Evolutionary conservation across 371 early-diverging fungal species (phyloP), one percentile per base, ranked within the genome.

Genomic region (Lichtheimia hyalospora): DNA sequence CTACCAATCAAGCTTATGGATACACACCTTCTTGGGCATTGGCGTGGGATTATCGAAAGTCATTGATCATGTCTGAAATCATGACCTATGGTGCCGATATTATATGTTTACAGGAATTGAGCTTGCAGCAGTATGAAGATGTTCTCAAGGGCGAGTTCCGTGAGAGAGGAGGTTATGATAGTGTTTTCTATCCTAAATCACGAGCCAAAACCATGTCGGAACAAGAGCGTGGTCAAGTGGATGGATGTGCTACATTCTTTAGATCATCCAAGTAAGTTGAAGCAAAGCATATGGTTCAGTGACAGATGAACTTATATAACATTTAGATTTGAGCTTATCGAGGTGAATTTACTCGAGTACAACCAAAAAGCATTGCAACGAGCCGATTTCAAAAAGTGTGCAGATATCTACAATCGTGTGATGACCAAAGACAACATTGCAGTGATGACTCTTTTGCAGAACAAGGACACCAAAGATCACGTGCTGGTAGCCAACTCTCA

Each of bases 11-110:
- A 66, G 82, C 87, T 57, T 97, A 96, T 76, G 91, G 92, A 49
- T 99, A 98, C 82, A 94, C 96, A n/a, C 99, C 99, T 12, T 90
- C 94, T 5, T 99, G 98, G 98, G 96, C 94, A 1, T 83, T 99
- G 57, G 78, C 83, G 0, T 96, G 97, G 94, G 94, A 96, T 23
- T 92, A 93, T 69, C 92, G 99, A 57, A 91, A 90, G 65, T 96
- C 96, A 57, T 81, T 85, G n/a, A 86, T 99, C 52, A 68, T 97
- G 49, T 86, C 93, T 20, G 99, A 98, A 68, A 89, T 99, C 40
- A 60, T 89, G 18, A 85, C 86, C 16, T 92, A 90, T 66, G 89
- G 91, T 65, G 87, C 98, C 0, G 99, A 99, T 70, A 89, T 99
- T 60, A 71, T 99, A 15, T 98, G 97, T 70, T 75, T 99, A 55